These are phyloP conservation scores for Rhizopogon vinicolor DNA, from an alignment of 768 basidiomycete genomes.

Conservation along the genomic window DNA sequence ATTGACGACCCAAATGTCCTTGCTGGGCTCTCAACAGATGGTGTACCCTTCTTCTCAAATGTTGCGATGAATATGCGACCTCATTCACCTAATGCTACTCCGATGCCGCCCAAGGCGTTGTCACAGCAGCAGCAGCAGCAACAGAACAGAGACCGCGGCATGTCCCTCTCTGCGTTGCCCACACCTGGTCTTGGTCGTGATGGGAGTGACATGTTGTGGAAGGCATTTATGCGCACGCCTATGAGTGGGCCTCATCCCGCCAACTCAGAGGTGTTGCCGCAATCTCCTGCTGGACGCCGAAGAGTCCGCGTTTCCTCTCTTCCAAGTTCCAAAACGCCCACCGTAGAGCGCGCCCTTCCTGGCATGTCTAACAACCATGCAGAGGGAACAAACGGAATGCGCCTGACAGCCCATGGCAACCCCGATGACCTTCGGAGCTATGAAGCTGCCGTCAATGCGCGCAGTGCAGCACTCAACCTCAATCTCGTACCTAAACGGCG, in stretches of 20 bases:
- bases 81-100: slow-evolving; percentile 43
- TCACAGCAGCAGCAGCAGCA: slow-evolving; percentile 14
- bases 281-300: slow-evolving; percentile 27
- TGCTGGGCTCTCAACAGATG: slow-evolving; percentile 54
- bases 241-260: slow-evolving; percentile 31
- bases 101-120: slow-evolving; percentile 34
- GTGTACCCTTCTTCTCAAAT: slow-evolving; percentile 57
- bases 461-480: slow-evolving; percentile 55
- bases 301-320: slow-evolving; percentile 61
- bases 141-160: slow-evolving; percentile 14
- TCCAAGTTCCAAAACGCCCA: slow-evolving; percentile 65
- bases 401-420: slow-evolving; percentile 39
- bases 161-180: slow-evolving; percentile 23
- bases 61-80: slow-evolving; percentile 20
- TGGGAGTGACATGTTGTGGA: slow-evolving; percentile 61
- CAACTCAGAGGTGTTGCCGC: slow-evolving; percentile 16
- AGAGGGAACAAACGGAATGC: slow-evolving; percentile 23
- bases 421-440: slow-evolving; percentile 67
- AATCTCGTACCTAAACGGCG: slow-evolving; percentile 45
- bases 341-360: slow-evolving; percentile 23
- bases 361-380: slow-evolving; percentile 13
- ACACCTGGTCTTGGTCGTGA: slow-evolving; percentile 31
- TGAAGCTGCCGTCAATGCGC: slow-evolving; percentile 70
- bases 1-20: slow-evolving; percentile 71
- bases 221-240: slow-evolving; percentile 68